phyloP scores from a whole-genome alignment of 1,284 basidiomycete genomes.

The Vanrija pseudolonga region DNA sequence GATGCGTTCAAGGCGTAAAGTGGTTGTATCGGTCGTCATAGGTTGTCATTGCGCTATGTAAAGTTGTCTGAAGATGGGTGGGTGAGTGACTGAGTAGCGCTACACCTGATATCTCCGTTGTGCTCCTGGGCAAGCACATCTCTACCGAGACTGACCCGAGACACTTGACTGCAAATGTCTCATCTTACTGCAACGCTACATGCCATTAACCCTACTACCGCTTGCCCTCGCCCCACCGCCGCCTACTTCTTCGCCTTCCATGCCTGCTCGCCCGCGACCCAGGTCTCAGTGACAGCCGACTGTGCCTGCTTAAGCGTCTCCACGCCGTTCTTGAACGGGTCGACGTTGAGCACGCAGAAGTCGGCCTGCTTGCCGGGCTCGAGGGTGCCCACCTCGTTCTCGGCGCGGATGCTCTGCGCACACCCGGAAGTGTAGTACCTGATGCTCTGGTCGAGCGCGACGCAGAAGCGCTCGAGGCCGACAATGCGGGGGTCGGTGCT shows the following conservation, averaged over 20 bases:
- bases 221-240: no score
- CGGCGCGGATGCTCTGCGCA: constrained; percentile 23
- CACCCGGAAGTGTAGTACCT: constrained; percentile 22
- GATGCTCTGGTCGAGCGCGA: constrained; percentile 16
- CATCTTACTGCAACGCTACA: no score
- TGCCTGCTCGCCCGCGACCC: constrained; percentile 22
- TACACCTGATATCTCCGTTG: no score
- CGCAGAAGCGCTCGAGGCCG: constrained; percentile 5
- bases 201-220: no score
- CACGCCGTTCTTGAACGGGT: constrained; percentile 27
- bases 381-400: constrained; percentile 18
- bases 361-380: constrained; percentile 26
- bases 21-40: no score
- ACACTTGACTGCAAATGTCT: no score
- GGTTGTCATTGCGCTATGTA: no score
- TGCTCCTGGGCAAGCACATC: no score
- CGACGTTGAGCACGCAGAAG: constrained; percentile 28
- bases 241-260: constrained; percentile 3
- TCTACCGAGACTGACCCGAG: no score
- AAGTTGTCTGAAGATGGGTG: no score
- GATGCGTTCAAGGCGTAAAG: constrained; percentile 16
- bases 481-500: constrained; percentile 11
- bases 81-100: no score
- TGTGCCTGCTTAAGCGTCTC: constrained; percentile 28
- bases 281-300: constrained; percentile 24